These are phyloP conservation scores for sweet orange (Citrus sinensis) DNA, from an alignment of 345 rosid genomes.

Conservation along the genomic window DNA sequence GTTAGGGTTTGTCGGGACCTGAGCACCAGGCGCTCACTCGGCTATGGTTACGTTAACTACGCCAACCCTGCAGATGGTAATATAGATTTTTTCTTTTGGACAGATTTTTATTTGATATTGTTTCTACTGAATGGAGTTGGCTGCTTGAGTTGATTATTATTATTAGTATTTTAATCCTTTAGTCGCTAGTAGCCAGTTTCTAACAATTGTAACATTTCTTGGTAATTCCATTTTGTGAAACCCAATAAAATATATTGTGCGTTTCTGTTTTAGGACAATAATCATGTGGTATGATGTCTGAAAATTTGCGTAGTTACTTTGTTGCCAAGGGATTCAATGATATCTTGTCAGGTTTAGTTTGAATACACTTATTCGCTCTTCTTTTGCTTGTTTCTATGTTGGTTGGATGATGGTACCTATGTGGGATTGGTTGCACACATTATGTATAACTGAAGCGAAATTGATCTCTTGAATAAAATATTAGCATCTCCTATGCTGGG, in stretches of 20 bases:
- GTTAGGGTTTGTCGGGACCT: constrained; percentile 86
- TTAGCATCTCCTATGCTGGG: neutral
- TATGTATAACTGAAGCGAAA: neutral
- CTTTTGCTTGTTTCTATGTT: neutral
- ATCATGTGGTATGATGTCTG: neutral
- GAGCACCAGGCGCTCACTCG: constrained; percentile 71
- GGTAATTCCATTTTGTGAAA: neutral
- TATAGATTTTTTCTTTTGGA: neutral
- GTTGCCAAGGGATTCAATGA: neutral
- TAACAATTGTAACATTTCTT: neutral
- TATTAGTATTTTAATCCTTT: too few relatives aligned
- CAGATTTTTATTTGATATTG: neutral
- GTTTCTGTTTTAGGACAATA: neutral
- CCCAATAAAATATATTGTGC: neutral
- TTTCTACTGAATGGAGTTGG: neutral
- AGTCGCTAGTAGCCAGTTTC: neutral
- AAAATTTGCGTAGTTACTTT: neutral
- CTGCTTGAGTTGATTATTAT: neutral
- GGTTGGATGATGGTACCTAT: neutral
- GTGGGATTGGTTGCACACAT: too few relatives aligned
- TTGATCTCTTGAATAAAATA: neutral
- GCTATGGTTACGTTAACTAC: constrained; percentile 85
- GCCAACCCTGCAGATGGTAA: constrained; percentile 76
- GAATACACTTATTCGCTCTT: too few relatives aligned
- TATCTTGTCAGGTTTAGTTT: neutral